A percentile compares a stretch with the other conserved stretches of the same genome.
phyloP scores from a whole-genome alignment of 805 yeast genomes.

The Lipomyces yamanashiensis region DNA sequence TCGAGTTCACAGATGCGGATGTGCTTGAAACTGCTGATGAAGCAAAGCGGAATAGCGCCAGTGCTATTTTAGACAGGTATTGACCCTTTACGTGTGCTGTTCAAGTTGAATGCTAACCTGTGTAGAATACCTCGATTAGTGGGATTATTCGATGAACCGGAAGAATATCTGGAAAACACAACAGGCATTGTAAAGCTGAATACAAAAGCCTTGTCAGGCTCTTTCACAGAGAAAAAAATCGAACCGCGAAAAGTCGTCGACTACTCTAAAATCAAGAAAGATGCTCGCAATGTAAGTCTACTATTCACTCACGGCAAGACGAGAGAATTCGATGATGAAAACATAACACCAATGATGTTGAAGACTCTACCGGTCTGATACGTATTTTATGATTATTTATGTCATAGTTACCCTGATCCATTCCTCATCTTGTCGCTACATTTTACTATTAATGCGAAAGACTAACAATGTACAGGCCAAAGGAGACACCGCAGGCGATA shows the following conservation, averaged over 20 bases:
- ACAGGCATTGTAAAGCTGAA: constrained; percentile 26
- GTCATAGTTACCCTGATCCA: constrained; percentile 42
- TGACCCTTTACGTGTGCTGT: neutral
- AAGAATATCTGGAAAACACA: constrained; percentile 6
- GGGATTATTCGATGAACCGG: constrained; percentile 6
- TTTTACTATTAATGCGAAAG: neutral
- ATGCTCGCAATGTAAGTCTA: constrained; percentile 38
- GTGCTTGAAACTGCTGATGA: constrained; percentile 1
- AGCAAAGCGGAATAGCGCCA: neutral
- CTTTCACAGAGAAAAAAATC: constrained; percentile 1
- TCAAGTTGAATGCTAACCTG: neutral
- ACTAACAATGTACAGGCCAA: constrained; percentile 27
- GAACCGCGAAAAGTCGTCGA: constrained; percentile 41
- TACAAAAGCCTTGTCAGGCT: constrained; percentile 3
- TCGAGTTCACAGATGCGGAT: constrained; percentile 14
- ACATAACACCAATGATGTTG: constrained; percentile 15
- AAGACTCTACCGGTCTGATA: constrained; percentile 30
- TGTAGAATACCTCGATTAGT: constrained; percentile 3
- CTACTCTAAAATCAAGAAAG: constrained; percentile 42
- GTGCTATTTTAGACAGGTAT: constrained; percentile 10
- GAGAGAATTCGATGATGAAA: constrained; percentile 31
- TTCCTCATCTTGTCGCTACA: neutral
- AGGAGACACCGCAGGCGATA: constrained; percentile 54
- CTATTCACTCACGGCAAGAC: neutral
- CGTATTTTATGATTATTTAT: constrained; percentile 28